Conservation (phyloP, 805 yeast species). For the Kluyveromyces aestuarii region DNA sequence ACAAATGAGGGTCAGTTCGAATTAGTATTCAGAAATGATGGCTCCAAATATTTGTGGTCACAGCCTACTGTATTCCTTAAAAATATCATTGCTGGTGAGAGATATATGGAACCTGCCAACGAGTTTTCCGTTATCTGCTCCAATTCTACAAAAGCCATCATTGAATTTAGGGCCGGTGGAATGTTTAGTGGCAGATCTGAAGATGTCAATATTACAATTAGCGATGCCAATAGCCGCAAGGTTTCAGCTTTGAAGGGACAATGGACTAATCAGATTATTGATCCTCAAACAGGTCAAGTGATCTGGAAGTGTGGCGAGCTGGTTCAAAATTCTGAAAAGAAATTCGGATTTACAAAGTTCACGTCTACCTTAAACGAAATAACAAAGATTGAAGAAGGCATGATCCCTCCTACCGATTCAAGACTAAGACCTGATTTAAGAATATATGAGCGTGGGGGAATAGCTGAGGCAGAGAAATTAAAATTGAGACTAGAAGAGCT, state of each 20-base stretch:
- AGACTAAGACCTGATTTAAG: slow-evolving; percentile 82
- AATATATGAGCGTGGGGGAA: slow-evolving; percentile 57
- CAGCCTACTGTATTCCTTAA: slow-evolving; percentile 79
- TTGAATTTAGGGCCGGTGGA: slow-evolving; percentile 72
- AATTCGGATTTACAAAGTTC: slow-evolving; percentile 81
- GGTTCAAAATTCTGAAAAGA: slow-evolving; percentile 46
- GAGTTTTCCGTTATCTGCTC: slow-evolving; percentile 51
- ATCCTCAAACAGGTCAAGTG: slow-evolving; percentile 27
- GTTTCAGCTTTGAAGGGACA: slow-evolving; percentile 43
- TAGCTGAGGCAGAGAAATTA: slow-evolving; percentile 60
- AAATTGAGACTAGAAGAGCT: slow-evolving; percentile 66
- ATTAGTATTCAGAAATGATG: slow-evolving; percentile 47
- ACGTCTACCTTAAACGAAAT: slow-evolving; percentile 77
- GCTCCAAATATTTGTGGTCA: slow-evolving; percentile 66
- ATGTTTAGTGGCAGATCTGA: slow-evolving; percentile 82
- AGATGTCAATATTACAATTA: slow-evolving; percentile 36
- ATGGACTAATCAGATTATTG: slow-evolving; percentile 67
- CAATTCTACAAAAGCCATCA: slow-evolving; percentile 61
- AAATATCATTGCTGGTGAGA: slow-evolving; percentile 90
- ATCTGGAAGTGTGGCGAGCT: slow-evolving; percentile 70
- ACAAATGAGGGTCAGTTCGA: slow-evolving; percentile 62
- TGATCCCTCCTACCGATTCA: slow-evolving; percentile 79
- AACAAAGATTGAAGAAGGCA: slow-evolving; percentile 55
- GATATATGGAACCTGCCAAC: slow-evolving; percentile 80
- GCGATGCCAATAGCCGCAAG: slow-evolving; percentile 10